Base-by-base conservation (phyloP, 305 asterid species). In the Fraxinus baroniana region DNA sequence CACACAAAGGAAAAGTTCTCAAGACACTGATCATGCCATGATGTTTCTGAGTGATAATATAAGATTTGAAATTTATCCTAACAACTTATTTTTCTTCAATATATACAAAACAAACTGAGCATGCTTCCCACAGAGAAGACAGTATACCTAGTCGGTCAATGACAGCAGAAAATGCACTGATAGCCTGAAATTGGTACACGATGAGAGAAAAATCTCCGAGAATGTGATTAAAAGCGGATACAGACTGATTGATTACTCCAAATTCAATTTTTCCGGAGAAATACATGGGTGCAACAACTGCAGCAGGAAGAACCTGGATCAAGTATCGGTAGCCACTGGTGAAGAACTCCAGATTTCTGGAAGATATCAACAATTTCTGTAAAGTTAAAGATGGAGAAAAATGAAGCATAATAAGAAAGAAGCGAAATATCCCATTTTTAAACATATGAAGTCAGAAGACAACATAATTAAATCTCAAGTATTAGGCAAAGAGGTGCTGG, bases 281-380 rank as follows among this genome's bases (percentile, higher is more conserved):
- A 85, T 89, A 95, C 98, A 95, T 94, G 39, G 99, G 99, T 64
- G 98, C 99, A 80, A 95, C 97, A 83, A 95, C 98, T 60, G 99
- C 99, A 60, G 96, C 99, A 62, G 99, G 99, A 87, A 95, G 98
- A 88, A 94, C 87, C 87, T 94, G 99, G 86, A 95, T 95, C 86
- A 95, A 91, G 86, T 94, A 94, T 73, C 97, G 91, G 83, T 95
- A 95, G 76, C 98, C 99, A 86, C 4, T 93, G 85, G 99, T 95
- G 92, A 95, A 95, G 94, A 95, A 95, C 39, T 95, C 99, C 90
- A 95, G 89, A 85, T 95, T 95, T 90, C 98, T 88, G 85, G 99
- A 95, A 81, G 97, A 90, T 90, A 95, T 90, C 95, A 95, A 85
- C 82, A 95, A 82, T 93, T 88, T 78, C 98, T 95, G 98, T 78